phyloP scores from a whole-genome alignment of 257 asterid species.

The Salvia miltiorrhiza region DNA sequence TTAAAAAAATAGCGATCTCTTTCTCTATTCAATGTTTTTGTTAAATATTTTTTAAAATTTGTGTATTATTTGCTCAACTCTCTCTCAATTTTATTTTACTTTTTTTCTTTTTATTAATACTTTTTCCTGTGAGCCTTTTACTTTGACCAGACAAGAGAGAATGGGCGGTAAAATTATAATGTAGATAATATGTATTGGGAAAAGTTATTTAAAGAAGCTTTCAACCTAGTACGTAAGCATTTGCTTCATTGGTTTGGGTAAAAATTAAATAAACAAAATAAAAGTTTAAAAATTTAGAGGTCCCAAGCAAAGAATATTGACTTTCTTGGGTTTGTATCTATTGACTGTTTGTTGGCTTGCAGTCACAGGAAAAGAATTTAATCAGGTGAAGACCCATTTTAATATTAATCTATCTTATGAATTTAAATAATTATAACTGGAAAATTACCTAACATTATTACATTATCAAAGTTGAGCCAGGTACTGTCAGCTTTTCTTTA shows the following conservation, averaged over 20 bases:
- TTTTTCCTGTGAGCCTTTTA: slow-evolving; percentile 20
- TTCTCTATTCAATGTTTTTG: too few relatives aligned
- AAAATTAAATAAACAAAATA: not conserved
- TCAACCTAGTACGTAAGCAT: slow-evolving; percentile 49
- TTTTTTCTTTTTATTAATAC: not conserved
- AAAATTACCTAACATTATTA: slow-evolving; percentile 13
- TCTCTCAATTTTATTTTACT: not conserved
- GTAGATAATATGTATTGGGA: not conserved
- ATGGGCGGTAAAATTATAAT: slow-evolving; percentile 27
- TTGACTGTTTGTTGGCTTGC: slow-evolving; percentile 44
- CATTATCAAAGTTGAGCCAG: slow-evolving; percentile 1
- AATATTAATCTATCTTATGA: not conserved
- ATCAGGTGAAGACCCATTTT: slow-evolving; percentile 6
- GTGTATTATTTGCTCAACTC: too few relatives aligned
- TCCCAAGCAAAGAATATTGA: slow-evolving; percentile 61
- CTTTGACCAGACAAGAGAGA: slow-evolving; percentile 40
- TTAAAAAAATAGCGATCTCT: too few relatives aligned
- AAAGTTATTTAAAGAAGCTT: slow-evolving; percentile 24
- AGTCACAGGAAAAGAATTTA: slow-evolving; percentile 14
- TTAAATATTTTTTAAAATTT: too few relatives aligned
- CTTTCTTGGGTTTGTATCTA: slow-evolving; percentile 47
- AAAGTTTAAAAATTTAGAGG: slow-evolving; percentile 11
- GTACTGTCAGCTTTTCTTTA: slow-evolving; percentile 24
- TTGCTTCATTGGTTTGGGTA: slow-evolving; percentile 43
- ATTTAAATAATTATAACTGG: slow-evolving; percentile 2